Percentiles rank a stretch among this genome's conserved stretches.
These are phyloP conservation scores for Cytospora piceicola DNA, from an alignment of 2,329 filamentous ascomycete genomes.

Conservation along the genomic window DNA sequence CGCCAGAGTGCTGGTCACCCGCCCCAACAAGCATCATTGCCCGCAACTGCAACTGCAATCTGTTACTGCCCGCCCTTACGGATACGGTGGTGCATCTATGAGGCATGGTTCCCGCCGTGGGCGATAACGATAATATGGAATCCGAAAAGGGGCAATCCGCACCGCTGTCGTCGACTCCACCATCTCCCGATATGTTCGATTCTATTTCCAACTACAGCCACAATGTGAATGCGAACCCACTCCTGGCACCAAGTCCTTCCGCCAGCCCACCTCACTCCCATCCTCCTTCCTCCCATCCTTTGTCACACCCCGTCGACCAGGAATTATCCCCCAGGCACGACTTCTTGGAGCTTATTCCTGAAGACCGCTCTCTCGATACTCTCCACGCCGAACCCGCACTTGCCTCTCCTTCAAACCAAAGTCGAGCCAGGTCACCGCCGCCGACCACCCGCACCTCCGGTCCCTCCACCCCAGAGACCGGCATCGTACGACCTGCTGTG, in stretches of 20 bases:
- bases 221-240: conserved; percentile 18
- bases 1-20: neutral
- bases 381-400: conserved; percentile 12
- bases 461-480: conserved; percentile 27
- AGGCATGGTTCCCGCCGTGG: neutral
- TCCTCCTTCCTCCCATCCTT: conserved; percentile 9
- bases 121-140: conserved; percentile 13
- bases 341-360: conserved; percentile 27
- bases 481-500: conserved; percentile 24
- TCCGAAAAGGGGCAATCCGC: conserved; percentile 13
- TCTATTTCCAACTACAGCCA: conserved; percentile 16
- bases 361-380: conserved; percentile 26
- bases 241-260: conserved; percentile 13
- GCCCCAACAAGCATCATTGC: neutral
- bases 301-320: conserved; percentile 6
- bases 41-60: too few species aligned
- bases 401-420: conserved; percentile 14
- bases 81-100: neutral
- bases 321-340: conserved; percentile 26
- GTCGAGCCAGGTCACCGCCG: conserved; percentile 6
- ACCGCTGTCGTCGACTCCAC: conserved; percentile 10
- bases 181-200: conserved; percentile 13
- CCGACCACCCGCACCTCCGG: conserved; percentile 18
- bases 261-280: neutral
- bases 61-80: neutral